These are phyloP conservation scores for Oxyria digyna DNA, from an alignment of 148 eudicot genomes.

Conservation along the genomic window DNA sequence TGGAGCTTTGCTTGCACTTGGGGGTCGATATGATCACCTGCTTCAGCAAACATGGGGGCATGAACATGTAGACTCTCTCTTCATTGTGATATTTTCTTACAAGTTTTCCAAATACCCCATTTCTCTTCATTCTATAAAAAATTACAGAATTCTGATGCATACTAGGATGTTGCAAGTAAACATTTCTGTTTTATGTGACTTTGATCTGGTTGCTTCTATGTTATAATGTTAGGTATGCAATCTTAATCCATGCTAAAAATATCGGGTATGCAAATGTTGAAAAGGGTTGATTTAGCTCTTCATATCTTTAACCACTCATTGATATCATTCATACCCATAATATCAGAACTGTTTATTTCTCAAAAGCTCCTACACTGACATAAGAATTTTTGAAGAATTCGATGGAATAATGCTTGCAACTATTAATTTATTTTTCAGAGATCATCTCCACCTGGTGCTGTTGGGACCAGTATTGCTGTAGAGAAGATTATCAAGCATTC, in stretches of 20 bases:
- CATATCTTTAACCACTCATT: not conserved
- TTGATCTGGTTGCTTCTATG: not conserved
- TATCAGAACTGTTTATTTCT: not conserved
- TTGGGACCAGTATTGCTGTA: slow-evolving; percentile 82
- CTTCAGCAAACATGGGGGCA: slow-evolving; percentile 44
- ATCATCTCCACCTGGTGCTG: slow-evolving; percentile 85
- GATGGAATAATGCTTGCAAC: too few relatives aligned
- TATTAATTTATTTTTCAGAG: slow-evolving; percentile 32
- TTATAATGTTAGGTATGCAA: not conserved
- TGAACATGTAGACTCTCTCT: slow-evolving; percentile 46
- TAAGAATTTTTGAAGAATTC: too few relatives aligned
- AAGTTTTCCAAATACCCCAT: not conserved
- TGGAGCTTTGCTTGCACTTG: slow-evolving; percentile 77
- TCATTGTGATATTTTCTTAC: not conserved
- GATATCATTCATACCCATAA: not conserved
- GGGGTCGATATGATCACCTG: slow-evolving; percentile 84
- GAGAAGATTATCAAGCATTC: slow-evolving; percentile 75
- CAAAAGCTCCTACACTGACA: too few relatives aligned
- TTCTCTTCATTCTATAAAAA: not conserved
- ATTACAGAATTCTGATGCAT: not conserved
- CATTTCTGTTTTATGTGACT: not conserved
- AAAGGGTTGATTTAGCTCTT: not conserved
- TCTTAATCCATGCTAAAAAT: not conserved
- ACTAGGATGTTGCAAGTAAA: not conserved
- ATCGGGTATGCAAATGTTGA: not conserved